Base-by-base conservation (phyloP, 192 early-diverging fungal species). In the Coemansia sp. region DNA sequence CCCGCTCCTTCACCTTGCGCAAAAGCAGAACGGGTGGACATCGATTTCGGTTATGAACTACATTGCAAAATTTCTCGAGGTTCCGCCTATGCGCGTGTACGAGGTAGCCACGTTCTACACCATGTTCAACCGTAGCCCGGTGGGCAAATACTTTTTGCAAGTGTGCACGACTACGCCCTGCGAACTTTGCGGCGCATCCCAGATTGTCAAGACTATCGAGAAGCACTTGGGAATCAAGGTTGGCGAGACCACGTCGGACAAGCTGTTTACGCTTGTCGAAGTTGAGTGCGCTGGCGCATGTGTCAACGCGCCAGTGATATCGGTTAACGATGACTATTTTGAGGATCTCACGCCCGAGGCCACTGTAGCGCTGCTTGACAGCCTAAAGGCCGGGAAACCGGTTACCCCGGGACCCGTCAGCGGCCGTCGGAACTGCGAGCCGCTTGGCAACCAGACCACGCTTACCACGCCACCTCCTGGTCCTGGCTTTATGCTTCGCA, bases 61-160 rank as follows among this genome's bases (percentile, higher is more conserved):
- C 43, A 89, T 99, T 63, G 94, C 97, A 42, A 85, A 90, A 75
- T 70, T 95, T 48, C 78, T 95, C 23, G 93, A 98, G 63, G 87
- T 98, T 3, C 92, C 94, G 45, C 97, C 97, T 21, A 97, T 99
- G 93, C 86, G 97, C 49, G 95, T 99, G 39, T 98, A 98, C 81
- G 95, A 99, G 69, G 97, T 99, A 17, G 97, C 97, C n/a, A 98
- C 95, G 26, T 99, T 99, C 77, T 99, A 99, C 68, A 99, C 96
- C 50, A 99, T 99, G 96, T 99, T 91, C 80, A 97, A 97, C 83
- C 83, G 93, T 64, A 87, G 90, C 53, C 96, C 96, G n/a, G 90
- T 96, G 38, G 96, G 96, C 56, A 99, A 98, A 75, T 95, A 97
- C 82, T 97, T 99, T 66, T 68, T 99, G 60, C 96, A 99, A 78